Percentiles rank a stretch among this genome's conserved stretches.
These are phyloP conservation scores for Globisporangium mamillatum DNA, from an alignment of 352 stramenopile genomes.

Conservation along the genomic window DNA sequence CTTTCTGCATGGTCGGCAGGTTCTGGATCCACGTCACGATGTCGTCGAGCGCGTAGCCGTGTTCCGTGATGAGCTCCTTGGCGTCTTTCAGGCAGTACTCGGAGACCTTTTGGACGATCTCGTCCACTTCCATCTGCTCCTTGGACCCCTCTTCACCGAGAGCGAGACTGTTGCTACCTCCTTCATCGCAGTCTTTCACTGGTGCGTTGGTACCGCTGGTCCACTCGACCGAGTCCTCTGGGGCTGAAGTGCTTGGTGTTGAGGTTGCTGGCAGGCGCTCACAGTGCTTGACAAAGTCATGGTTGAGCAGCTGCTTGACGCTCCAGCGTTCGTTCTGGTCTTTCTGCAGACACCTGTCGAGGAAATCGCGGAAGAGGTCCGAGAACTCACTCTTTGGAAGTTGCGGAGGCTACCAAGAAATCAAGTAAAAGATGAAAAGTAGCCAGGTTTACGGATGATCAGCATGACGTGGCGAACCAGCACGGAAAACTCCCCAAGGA, in stretches of 20 bases:
- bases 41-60: slow-evolving; percentile 67
- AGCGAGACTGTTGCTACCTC: neutral
- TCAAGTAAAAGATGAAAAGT: neutral
- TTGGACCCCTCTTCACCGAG: slow-evolving; percentile 51
- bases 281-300: slow-evolving; percentile 66
- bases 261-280: slow-evolving; percentile 15
- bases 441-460: no score
- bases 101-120: slow-evolving; percentile 74
- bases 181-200: slow-evolving; percentile 16
- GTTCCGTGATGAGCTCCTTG: slow-evolving; percentile 68
- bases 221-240: slow-evolving; percentile 27
- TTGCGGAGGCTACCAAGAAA: slow-evolving; percentile 39
- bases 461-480: neutral
- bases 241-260: slow-evolving; percentile 10
- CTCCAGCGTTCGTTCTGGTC: slow-evolving; percentile 79
- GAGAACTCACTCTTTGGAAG: slow-evolving; percentile 76
- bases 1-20: slow-evolving; percentile 78
- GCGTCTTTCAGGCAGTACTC: slow-evolving; percentile 80
- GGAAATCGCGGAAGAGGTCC: slow-evolving; percentile 67
- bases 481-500: neutral
- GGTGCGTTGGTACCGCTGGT: slow-evolving; percentile 19
- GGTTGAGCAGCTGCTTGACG: slow-evolving; percentile 70
- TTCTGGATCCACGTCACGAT: slow-evolving; percentile 75
- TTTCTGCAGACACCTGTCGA: slow-evolving; percentile 80
- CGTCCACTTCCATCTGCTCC: slow-evolving; percentile 67